phyloP scores from a whole-genome alignment of 805 yeast species.

The Candida maesae region DNA sequence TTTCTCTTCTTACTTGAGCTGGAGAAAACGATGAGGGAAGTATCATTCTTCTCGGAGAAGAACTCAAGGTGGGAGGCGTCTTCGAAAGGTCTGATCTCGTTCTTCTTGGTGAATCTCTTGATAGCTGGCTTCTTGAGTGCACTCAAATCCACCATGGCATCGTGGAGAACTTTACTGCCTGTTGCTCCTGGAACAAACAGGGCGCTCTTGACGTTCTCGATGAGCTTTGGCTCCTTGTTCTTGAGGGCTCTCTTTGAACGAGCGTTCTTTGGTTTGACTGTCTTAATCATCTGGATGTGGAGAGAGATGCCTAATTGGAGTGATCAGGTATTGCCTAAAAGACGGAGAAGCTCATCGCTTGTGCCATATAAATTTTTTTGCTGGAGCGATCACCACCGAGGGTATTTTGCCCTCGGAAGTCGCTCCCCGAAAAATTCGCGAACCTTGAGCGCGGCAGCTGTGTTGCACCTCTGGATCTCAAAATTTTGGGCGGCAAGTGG shows the following conservation, averaged over 20 bases:
- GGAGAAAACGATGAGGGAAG: constrained; percentile 76
- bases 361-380: constrained; percentile 13
- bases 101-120: constrained; percentile 84
- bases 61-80: constrained; percentile 83
- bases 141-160: constrained; percentile 82
- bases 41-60: constrained; percentile 91
- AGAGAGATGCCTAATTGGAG: too few species aligned
- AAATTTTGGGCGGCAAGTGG: constrained; percentile 8
- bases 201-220: constrained; percentile 87
- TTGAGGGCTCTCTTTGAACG: constrained; percentile 94
- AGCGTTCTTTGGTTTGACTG: constrained; percentile 82
- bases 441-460: background rate
- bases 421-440: background rate
- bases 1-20: constrained; percentile 89
- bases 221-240: constrained; percentile 79
- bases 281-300: constrained; percentile 29
- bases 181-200: constrained; percentile 88
- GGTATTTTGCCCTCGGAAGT: background rate
- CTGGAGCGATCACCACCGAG: constrained; percentile 6
- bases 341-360: background rate
- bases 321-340: too few species aligned
- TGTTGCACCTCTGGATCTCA: constrained; percentile 1
- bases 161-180: constrained; percentile 75
- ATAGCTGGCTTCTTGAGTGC: constrained; percentile 88
- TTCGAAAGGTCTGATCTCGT: constrained; percentile 89